phyloP scores from a whole-genome alignment of 495 filamentous ascomycete genomes.

The Xylaria palmicola region DNA sequence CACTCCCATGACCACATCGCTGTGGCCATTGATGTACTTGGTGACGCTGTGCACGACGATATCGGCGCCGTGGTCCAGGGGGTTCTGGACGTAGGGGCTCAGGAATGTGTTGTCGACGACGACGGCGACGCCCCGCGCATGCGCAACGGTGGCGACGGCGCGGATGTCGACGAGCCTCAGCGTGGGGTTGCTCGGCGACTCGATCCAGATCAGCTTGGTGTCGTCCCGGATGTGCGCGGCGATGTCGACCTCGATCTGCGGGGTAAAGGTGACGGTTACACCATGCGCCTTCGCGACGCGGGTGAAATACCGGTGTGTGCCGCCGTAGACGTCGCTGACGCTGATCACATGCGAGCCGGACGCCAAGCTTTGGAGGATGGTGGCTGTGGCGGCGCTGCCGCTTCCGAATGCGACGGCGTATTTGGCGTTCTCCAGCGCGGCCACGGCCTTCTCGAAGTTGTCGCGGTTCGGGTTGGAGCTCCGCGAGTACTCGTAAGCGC shows the following conservation, averaged over 20 bases:
- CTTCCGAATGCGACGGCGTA: conserved; percentile 94
- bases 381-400: conserved; percentile 90
- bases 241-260: conserved; percentile 83
- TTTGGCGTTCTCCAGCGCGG: conserved; percentile 86
- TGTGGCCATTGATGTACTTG: conserved; percentile 98
- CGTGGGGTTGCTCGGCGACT: conserved; percentile 92
- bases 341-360: conserved; percentile 91
- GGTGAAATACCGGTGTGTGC: conserved; percentile 98
- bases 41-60: conserved; percentile 99
- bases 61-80: conserved; percentile 90
- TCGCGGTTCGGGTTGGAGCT: conserved; percentile 91
- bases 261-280: conserved; percentile 91
- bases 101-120: conserved; percentile 99
- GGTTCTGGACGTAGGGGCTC: conserved; percentile 94
- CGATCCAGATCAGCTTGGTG: conserved; percentile 97
- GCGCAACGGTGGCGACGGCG: conserved; percentile 75
- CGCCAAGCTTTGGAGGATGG: conserved; percentile 88
- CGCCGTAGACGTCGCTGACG: conserved; percentile 95
- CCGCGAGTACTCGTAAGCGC: conserved; percentile 84
- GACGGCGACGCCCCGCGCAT: conserved; percentile 84
- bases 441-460: conserved; percentile 90
- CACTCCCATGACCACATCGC: conserved; percentile 96
- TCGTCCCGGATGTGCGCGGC: conserved; percentile 77
- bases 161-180: conserved; percentile 88
- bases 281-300: conserved; percentile 94